Percentiles rank a stretch among this genome's conserved stretches.
Conservation (phyloP, 73 alveolate species). For the Paramecium sonneborni region DNA sequence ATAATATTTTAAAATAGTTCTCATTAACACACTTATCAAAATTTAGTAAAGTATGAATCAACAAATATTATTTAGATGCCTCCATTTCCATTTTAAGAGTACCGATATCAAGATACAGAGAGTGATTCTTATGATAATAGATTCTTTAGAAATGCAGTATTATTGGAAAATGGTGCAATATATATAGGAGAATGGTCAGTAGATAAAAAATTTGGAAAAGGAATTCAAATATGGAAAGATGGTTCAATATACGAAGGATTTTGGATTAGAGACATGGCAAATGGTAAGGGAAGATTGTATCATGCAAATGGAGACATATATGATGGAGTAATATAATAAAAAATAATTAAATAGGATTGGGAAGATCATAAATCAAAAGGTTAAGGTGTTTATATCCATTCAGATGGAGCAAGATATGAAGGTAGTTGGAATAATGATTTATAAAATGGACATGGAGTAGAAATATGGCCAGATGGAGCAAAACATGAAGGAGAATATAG, state of each 20-base stretch:
- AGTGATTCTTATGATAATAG: slow-evolving; percentile 52
- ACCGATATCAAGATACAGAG: slow-evolving; percentile 53
- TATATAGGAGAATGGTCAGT: slow-evolving; percentile 69
- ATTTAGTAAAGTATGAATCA: slow-evolving; percentile 48
- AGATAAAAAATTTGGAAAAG: slow-evolving; percentile 73
- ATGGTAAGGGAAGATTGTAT: slow-evolving; percentile 78
- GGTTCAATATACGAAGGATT: slow-evolving; percentile 79
- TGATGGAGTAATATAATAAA: slow-evolving; percentile 62
- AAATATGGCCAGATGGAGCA: slow-evolving; percentile 87
- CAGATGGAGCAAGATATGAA: slow-evolving; percentile 77
- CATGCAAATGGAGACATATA: slow-evolving; percentile 81
- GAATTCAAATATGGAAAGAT: slow-evolving; percentile 77
- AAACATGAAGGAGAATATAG: slow-evolving; percentile 76
- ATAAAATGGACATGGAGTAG: slow-evolving; percentile 79
- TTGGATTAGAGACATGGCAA: slow-evolving; percentile 77
- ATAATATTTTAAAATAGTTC: slow-evolving; percentile 43
- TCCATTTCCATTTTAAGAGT: slow-evolving; percentile 41
- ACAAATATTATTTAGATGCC: slow-evolving; percentile 5
- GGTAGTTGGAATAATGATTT: slow-evolving; percentile 79
- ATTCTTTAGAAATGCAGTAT: slow-evolving; percentile 64
- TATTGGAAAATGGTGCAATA: slow-evolving; percentile 71
- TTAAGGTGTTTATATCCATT: slow-evolving; percentile 71
- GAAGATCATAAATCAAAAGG: slow-evolving; percentile 75
- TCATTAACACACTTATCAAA: slow-evolving; percentile 54
- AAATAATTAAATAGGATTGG: slow-evolving; percentile 56